phyloP scores from a whole-genome alignment of 208 protist genomes.

The Leishmania tropica region DNA sequence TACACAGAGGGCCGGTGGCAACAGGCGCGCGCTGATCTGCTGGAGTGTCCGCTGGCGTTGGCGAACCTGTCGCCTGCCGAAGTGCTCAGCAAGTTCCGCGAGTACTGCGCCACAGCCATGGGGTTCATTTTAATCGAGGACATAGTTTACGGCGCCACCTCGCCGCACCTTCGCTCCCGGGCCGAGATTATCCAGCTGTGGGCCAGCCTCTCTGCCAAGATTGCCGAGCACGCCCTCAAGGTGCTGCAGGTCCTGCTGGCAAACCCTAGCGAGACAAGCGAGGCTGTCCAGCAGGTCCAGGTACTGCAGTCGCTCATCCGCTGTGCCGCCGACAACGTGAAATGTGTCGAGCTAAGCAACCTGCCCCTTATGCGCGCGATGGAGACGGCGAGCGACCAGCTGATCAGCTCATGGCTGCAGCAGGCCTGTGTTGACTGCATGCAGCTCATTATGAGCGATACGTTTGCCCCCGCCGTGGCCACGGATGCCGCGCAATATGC shows the following conservation, averaged over 20 bases:
- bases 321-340: conserved; percentile 63
- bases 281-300: conserved; percentile 65
- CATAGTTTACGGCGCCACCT: conserved; percentile 77
- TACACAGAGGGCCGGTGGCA: conserved; percentile 78
- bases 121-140: conserved; percentile 90
- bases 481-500: conserved; percentile 56
- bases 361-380: conserved; percentile 72
- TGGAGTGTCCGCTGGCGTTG: conserved; percentile 40
- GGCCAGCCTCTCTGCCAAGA: conserved; percentile 55
- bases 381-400: conserved; percentile 75
- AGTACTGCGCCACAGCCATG: conserved; percentile 68
- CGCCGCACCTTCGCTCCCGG: conserved; percentile 76
- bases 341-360: conserved; percentile 70
- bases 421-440: conserved; percentile 70
- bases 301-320: conserved; percentile 64
- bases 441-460: conserved; percentile 67
- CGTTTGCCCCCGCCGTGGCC: conserved; percentile 55
- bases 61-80: conserved; percentile 36
- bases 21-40: conserved; percentile 69
- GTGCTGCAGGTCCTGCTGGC: conserved; percentile 54
- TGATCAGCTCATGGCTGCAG: conserved; percentile 85
- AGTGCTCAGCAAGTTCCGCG: conserved; percentile 54
- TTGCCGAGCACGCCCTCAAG: conserved; percentile 51
- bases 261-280: conserved; percentile 55
- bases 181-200: conserved; percentile 81